phyloP scores from a whole-genome alignment of 371 early-diverging fungal genomes.

The Apophysomyces ossiformis region DNA sequence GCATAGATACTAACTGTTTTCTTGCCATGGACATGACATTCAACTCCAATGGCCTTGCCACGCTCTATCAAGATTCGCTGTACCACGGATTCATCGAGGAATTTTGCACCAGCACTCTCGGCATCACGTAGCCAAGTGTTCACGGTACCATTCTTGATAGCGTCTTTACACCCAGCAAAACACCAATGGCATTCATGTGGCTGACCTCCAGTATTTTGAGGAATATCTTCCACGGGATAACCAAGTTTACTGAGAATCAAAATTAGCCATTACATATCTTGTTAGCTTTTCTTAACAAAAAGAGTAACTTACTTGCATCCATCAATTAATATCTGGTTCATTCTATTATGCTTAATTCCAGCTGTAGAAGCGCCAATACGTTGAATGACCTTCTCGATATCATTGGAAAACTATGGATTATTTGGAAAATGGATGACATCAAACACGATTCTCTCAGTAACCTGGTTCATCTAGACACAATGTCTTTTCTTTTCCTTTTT shows the following conservation, averaged over 20 bases:
- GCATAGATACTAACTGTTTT: constrained; percentile 48
- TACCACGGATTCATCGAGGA: constrained; percentile 64
- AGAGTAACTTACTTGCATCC: constrained; percentile 55
- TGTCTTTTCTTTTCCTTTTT: neutral
- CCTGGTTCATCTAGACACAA: neutral
- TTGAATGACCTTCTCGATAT: constrained; percentile 58
- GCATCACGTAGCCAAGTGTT: constrained; percentile 76
- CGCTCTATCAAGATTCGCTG: constrained; percentile 55
- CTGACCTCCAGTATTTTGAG: constrained; percentile 69
- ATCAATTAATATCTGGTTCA: constrained; percentile 64
- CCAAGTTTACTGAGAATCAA: constrained; percentile 56
- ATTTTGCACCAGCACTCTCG: constrained; percentile 58
- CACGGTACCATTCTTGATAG: constrained; percentile 72
- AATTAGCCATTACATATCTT: neutral
- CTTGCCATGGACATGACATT: constrained; percentile 31
- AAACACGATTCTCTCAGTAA: neutral
- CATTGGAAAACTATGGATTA: constrained; percentile 27
- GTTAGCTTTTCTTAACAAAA: neutral
- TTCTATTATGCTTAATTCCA: constrained; percentile 62
- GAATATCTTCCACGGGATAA: constrained; percentile 57
- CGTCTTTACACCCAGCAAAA: constrained; percentile 71
- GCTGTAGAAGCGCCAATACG: constrained; percentile 61
- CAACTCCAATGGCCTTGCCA: constrained; percentile 59
- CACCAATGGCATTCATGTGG: constrained; percentile 74
- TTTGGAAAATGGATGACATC: neutral